Base-by-base conservation (phyloP, 371 early-diverging fungal genomes). In the Mortierella sp. region DNA sequence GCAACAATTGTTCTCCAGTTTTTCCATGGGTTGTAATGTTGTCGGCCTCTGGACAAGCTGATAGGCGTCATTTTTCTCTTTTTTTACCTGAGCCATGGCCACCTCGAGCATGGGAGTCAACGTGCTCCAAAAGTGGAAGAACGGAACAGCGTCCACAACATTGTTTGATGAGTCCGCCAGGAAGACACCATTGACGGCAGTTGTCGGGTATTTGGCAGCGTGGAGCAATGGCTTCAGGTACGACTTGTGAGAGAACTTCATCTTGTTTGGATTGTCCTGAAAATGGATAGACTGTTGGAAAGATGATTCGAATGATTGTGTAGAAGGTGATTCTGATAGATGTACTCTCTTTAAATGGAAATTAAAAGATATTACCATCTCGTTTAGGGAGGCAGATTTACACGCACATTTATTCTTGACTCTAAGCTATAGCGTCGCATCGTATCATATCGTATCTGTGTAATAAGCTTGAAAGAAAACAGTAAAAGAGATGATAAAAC, bases 41-140 rank as follows among this genome's bases (percentile, higher is more conserved):
- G n/a, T n/a, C n/a, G n/a, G n/a, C n/a, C n/a, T n/a, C n/a, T n/a
- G n/a, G n/a, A n/a, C n/a, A n/a, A n/a, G n/a, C n/a, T n/a, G n/a
- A n/a, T n/a, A n/a, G n/a, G n/a, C n/a, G n/a, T n/a, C n/a, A n/a
- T n/a, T n/a, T n/a, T n/a, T n/a, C n/a, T n/a, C n/a, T n/a, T 31
- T 49, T 2, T 21, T 43, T 85, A 89, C 92, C 84, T 93, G 92
- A 58, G 87, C 87, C 62, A 94, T 78, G 27, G 93, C 93, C 14
- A 90, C 84, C 67, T 93, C 92, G 14, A 91, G 83, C 90, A 92
- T 90, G 44, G 94, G 92, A 0, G 92, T 86, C 66, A 93, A 66
- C 15, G 90, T 84, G 31, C 84, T 85, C 89, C 91, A 90, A 64
- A 89, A 87, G 83, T 95, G 95, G 60, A 92, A 88, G 19, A 93